Evolutionary conservation across 768 basidiomycete genomes (phyloP), one percentile per base, ranked within the genome.

Genomic region (Hygrophoropsis aurantiaca): DNA sequence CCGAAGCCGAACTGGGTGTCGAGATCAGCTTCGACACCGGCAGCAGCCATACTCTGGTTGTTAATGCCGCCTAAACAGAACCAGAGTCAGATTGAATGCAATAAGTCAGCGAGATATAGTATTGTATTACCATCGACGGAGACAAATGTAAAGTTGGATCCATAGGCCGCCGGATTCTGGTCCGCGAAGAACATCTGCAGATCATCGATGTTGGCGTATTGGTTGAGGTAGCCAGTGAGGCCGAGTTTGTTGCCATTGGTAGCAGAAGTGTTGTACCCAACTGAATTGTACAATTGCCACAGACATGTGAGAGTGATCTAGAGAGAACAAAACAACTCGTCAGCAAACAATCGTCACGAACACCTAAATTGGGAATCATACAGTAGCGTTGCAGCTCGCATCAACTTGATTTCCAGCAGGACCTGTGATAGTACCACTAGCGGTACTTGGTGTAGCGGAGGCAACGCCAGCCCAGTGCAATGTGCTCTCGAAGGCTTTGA

Each of bases 1-100:
- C 86, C 87, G 49, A 77, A 82, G 1, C 77, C 82, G 60, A 81
- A 84, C 55, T 87, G 84, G 3, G 77, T 74, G 51, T 88, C 85
- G 21, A 88, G 65, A 51, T 84, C 74, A 3, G 85, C 87, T 60
- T 90, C 88, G 3, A 46, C 57, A 1, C 85, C 85, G 11, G 85
- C 80, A 11, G 68, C 63, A 0, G 61, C 63, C n/a, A 67, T 35
- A 39, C 53, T 78, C 57, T 90, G 85, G 48, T 74, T 72, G 57
- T 89, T 85, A 48, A 66, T 34, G 2, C 84, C 85, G 40, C 78
- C 87, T 85, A 46, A 44, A 45, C 42, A 56, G 44, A 25, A 6
- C 32, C 15, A 55, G 46, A 64, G 15, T 33, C 24, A 18, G 38
- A 19, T 8, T 34, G 6, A 10, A 54, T 51, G 16, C n/a, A 35